Percentiles rank a stretch among this genome's conserved stretches.
Evolutionary conservation across 169 alveolate genomes (phyloP).

Genomic region (Cryptosporidium sp.): DNA sequence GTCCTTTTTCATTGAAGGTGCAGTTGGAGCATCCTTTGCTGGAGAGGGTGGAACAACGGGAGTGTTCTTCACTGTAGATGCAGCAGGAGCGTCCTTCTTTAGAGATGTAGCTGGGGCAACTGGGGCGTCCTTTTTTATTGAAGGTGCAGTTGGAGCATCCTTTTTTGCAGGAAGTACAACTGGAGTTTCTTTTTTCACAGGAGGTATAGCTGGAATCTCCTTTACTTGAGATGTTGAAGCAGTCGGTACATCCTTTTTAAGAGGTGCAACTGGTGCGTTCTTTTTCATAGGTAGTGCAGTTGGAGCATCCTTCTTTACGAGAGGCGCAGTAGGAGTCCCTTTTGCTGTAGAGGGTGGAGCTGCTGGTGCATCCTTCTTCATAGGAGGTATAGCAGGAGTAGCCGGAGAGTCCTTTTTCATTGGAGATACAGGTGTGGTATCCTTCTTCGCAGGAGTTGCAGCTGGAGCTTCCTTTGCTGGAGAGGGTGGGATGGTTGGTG

Average conservation of each 20-base stretch:
- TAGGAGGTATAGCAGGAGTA: background rate
- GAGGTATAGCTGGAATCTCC: constrained; percentile 26
- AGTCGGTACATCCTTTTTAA: constrained; percentile 15
- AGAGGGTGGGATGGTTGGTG: constrained; percentile 19
- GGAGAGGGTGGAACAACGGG: constrained; percentile 15
- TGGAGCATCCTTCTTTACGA: too few species aligned
- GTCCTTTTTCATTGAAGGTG: background rate
- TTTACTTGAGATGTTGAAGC: constrained; percentile 12
- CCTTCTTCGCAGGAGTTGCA: constrained; percentile 2
- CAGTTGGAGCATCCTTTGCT: background rate
- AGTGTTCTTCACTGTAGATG: constrained; percentile 3
- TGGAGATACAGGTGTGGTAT: constrained; percentile 1
- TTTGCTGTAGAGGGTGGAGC: background rate
- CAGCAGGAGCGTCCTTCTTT: constrained; percentile 3
- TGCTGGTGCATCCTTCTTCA: background rate
- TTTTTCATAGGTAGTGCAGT: background rate
- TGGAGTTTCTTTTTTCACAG: background rate
- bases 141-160: constrained; percentile 5
- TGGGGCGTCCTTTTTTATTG: constrained; percentile 30
- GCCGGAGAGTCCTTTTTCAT: background rate
- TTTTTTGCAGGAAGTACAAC: background rate
- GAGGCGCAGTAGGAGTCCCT: too few species aligned
- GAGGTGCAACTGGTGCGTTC: too few species aligned
- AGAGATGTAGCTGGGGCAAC: background rate
- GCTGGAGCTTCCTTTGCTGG: constrained; percentile 5